Evolutionary conservation across 108 stramenopile species (phyloP).

Genomic region (Skeletonema costatum): DNA sequence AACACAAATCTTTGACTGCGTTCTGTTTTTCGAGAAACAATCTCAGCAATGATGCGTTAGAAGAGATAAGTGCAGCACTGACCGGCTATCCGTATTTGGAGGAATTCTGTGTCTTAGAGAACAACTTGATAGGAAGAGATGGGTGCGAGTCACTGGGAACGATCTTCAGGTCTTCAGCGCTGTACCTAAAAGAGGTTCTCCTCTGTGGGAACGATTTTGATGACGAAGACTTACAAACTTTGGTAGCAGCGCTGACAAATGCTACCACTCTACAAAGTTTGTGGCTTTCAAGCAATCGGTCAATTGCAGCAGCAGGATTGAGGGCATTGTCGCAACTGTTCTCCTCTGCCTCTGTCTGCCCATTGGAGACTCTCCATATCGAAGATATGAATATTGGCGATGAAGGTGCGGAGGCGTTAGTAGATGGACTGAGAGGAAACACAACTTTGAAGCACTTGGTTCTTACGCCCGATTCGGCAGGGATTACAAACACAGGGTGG

Average conservation of each 20-base stretch:
- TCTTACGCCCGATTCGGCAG: not conserved
- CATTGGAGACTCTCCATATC: not conserved
- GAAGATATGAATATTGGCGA: slow-evolving; percentile 5
- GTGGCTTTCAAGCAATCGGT: not conserved
- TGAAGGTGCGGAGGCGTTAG: slow-evolving; percentile 8
- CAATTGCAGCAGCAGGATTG: not conserved
- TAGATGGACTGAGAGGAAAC: not conserved
- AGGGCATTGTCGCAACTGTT: not conserved
- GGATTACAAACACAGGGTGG: not conserved
- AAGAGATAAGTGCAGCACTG: not conserved
- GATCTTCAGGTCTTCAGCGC: not conserved
- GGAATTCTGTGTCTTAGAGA: not conserved
- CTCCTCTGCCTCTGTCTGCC: not conserved
- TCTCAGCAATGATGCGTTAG: not conserved
- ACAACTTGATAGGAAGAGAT: not conserved
- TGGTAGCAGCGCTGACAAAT: not conserved
- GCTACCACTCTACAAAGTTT: not conserved
- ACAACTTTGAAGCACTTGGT: slow-evolving; percentile 2
- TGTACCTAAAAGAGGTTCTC: not conserved
- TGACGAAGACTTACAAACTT: not conserved
- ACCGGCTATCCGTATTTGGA: not conserved
- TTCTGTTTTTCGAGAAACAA: not conserved
- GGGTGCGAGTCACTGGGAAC: not conserved
- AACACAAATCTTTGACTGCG: not conserved
- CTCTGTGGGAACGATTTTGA: not conserved